phyloP scores from a whole-genome alignment of 176 grass and related monocot genomes.

The Carex kokanica region DNA sequence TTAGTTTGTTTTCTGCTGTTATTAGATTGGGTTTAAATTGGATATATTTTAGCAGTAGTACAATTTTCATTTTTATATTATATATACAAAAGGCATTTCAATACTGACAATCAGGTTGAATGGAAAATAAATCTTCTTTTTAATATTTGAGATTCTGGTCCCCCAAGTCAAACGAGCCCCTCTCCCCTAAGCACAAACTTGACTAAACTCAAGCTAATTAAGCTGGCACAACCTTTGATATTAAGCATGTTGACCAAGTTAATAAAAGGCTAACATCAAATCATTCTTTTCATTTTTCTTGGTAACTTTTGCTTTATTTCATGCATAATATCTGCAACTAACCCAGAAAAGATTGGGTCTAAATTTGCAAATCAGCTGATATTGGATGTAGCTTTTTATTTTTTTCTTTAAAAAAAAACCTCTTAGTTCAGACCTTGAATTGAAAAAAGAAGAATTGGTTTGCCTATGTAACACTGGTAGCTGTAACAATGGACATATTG shows the following conservation, averaged over 20 bases:
- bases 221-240: background rate
- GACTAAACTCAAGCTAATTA: background rate
- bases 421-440: background rate
- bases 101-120: background rate
- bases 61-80: background rate
- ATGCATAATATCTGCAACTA: background rate
- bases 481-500: background rate
- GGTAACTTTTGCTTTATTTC: background rate
- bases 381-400: background rate
- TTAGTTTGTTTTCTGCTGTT: slow-evolving; percentile 11
- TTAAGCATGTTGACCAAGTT: background rate
- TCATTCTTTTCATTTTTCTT: background rate
- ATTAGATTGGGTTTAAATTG: background rate
- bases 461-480: background rate
- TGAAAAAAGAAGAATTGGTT: background rate
- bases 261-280: background rate
- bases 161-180: background rate
- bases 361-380: background rate
- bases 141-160: background rate
- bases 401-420: background rate
- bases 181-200: background rate
- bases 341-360: background rate
- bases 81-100: background rate
- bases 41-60: background rate
- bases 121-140: slow-evolving; percentile 1